These are phyloP conservation scores for Xerocomellus amylosporus DNA, from an alignment of 768 basidiomycete genomes.

Conservation along the genomic window DNA sequence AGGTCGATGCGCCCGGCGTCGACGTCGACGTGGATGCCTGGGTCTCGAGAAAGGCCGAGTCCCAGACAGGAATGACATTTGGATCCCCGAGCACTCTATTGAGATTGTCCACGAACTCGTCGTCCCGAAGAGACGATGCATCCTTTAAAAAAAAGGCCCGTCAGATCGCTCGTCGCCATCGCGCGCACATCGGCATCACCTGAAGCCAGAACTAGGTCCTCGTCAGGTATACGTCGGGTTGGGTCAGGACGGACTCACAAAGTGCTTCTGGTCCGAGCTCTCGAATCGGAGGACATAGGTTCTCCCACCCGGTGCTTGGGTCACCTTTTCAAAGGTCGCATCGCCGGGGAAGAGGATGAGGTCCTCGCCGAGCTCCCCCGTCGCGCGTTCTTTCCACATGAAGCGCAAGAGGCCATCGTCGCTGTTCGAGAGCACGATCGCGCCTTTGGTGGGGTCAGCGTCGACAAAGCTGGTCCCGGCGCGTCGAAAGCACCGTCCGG, in stretches of 20 bases:
- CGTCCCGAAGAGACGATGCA: conserved; percentile 61
- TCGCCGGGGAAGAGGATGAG: conserved; percentile 86
- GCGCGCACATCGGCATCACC: conserved; percentile 41
- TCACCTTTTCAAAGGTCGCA: conserved; percentile 74
- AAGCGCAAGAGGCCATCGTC: conserved; percentile 80
- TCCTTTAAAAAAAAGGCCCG: conserved; percentile 47
- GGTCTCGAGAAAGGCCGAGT: conserved; percentile 35
- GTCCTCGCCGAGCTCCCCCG: conserved; percentile 67
- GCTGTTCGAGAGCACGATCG: conserved; percentile 61
- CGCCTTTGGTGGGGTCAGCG: conserved; percentile 67
- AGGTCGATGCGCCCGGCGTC: conserved; percentile 29
- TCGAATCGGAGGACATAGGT: conserved; percentile 90
- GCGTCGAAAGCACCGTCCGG: conserved; percentile 72
- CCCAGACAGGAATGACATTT: conserved; percentile 60
- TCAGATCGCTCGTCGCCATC: conserved; percentile 1
- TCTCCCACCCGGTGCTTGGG: conserved; percentile 62
- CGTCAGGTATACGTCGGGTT: not conserved
- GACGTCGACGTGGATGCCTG: conserved; percentile 52
- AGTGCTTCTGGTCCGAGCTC: conserved; percentile 85
- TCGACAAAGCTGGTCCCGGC: conserved; percentile 67
- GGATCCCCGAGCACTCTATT: conserved; percentile 70
- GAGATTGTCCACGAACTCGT: conserved; percentile 69
- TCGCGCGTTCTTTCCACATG: conserved; percentile 72
- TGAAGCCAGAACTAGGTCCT: conserved; percentile 78
- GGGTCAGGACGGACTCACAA: conserved; percentile 52